Evolutionary conservation across 2,329 filamentous ascomycete species (phyloP), one percentile per base, ranked within the genome.

Genomic region (Xylaria sp.): DNA sequence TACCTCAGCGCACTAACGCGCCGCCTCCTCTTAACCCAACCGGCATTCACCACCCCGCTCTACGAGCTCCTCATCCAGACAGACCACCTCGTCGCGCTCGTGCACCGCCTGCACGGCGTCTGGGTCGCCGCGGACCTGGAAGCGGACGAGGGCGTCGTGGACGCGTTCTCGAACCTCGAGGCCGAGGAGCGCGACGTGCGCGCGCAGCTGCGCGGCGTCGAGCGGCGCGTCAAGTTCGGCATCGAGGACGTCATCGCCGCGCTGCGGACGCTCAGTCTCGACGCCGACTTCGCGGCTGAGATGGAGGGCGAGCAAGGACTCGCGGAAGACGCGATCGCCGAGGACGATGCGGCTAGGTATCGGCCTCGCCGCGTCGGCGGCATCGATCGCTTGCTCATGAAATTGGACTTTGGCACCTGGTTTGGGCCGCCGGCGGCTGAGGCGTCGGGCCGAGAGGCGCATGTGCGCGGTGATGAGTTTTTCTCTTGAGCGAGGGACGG

Each of bases 301-400:
- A 58, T 68, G 59, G 67, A 67, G 48, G 67, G 60, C 8, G 66
- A 60, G 9, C 66, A 58, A 11, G 29, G 10, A 17, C 9, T 25
- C 0, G 47, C 46, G 21, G 67, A 58, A 15, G 67, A 61, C 4
- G 67, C 60, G 64, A 68, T 69, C 31, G 67, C 35, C 17, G 59
- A 70, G 11, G 60, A 35, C 11, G 62, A 59, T 4, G 64, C 38
- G 7, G 56, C 79, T 0, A 76, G 76, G 64, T 97, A 91, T 73
- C 82, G 88, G 29, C 90, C 92, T 1, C 83, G 86, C 64, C 87
- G 90, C 62, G 85, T 92, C 3, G 91, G 91, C 0, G 91, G 92
- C 1, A 87, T 97, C 46, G 92, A 97, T 78, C 83, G 91, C 60
- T 77, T 97, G 72, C 76, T 97, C 73, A 96, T 97, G 92, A 97